A percentile compares a stretch with the other conserved stretches of the same genome.
Evolutionary conservation across 768 basidiomycete genomes (phyloP).

Genomic region (Obba rivulosa): DNA sequence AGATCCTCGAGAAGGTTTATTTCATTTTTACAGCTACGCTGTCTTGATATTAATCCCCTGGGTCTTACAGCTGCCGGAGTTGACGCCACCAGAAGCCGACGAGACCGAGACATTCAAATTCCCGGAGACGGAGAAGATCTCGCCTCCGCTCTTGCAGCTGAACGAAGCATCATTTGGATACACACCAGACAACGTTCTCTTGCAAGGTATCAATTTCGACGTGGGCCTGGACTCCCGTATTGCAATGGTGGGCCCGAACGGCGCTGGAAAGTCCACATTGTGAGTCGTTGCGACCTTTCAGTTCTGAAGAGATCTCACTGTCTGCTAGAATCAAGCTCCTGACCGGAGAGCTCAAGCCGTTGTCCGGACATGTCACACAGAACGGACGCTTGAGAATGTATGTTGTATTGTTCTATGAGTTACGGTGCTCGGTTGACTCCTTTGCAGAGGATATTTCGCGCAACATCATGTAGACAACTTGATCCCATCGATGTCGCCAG

Average conservation of each 20-base stretch:
- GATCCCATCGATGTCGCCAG: conserved; percentile 79
- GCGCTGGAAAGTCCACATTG: conserved; percentile 95
- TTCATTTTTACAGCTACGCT: background rate
- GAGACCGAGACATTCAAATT: conserved; percentile 96
- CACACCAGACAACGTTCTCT: conserved; percentile 63
- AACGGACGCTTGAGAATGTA: conserved; percentile 91
- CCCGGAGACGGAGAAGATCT: conserved; percentile 96
- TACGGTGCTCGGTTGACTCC: conserved; percentile 1
- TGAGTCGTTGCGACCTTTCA: conserved; percentile 29
- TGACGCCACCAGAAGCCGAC: conserved; percentile 88
- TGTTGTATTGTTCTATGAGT: conserved; percentile 19
- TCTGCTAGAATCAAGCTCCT: conserved; percentile 83
- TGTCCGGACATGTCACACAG: conserved; percentile 75
- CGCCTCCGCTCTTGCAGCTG: conserved; percentile 90
- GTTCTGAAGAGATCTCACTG: background rate
- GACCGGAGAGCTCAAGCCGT: conserved; percentile 74
- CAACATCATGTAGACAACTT: conserved; percentile 95
- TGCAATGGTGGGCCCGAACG: conserved; percentile 92
- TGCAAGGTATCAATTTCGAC: conserved; percentile 82
- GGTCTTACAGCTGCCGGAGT: conserved; percentile 68
- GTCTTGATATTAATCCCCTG: background rate
- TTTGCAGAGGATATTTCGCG: conserved; percentile 78
- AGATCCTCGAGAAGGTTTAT: conserved; percentile 65
- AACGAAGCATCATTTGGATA: conserved; percentile 91
- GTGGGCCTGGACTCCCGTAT: conserved; percentile 93